Evolutionary conservation across 139 green algal genomes (phyloP).

Genomic region (Coccomyxa sp.): DNA sequence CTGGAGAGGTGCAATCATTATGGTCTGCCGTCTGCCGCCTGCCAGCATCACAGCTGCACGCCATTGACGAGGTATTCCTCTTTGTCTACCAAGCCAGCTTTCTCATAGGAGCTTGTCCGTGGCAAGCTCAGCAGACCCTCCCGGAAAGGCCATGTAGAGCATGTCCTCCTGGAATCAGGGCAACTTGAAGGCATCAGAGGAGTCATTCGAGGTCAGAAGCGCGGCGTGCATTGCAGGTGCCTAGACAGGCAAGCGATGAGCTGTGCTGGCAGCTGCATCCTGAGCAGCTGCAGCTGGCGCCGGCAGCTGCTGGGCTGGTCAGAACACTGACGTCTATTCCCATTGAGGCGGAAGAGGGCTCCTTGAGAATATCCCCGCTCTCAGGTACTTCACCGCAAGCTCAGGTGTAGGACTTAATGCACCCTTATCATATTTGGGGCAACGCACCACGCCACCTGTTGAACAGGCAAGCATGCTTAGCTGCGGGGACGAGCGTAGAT

Average conservation of each 20-base stretch:
- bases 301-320: neutral
- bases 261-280: neutral
- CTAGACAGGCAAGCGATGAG: neutral
- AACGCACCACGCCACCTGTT: too few relatives aligned
- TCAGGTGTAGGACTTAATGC: too few relatives aligned
- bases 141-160: neutral
- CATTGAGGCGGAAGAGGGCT: neutral
- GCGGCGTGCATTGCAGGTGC: neutral
- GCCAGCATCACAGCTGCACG: neutral
- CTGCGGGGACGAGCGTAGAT: too few relatives aligned
- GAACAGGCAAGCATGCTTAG: too few relatives aligned
- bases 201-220: neutral
- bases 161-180: neutral
- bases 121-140: neutral
- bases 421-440: too few relatives aligned
- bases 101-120: neutral
- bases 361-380: too few relatives aligned
- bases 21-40: neutral
- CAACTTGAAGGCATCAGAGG: neutral
- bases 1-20: neutral
- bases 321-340: neutral
- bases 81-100: neutral
- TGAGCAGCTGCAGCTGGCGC: neutral
- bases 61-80: too few relatives aligned
- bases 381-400: too few relatives aligned